These are phyloP conservation scores for Glomus cerebriforme DNA, from an alignment of 192 early-diverging fungal genomes.

Conservation along the genomic window DNA sequence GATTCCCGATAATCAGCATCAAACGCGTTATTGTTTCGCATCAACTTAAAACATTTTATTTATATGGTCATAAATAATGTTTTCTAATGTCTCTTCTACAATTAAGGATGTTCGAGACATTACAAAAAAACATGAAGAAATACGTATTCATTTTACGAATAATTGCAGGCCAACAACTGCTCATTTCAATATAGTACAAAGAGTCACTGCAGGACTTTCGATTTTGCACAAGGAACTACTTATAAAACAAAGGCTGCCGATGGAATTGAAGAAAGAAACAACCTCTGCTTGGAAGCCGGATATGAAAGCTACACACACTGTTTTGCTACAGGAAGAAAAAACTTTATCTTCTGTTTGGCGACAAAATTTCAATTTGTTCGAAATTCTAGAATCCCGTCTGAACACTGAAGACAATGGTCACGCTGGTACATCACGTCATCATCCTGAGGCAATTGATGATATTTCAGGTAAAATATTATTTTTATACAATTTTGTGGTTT, in stretches of 20 bases:
- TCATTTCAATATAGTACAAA: constrained; percentile 21
- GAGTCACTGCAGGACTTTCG: constrained; percentile 11
- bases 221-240: background rate
- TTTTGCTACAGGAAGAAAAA: no score
- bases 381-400: background rate
- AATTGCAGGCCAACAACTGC: constrained; percentile 17
- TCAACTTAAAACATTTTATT: background rate
- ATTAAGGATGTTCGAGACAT: background rate
- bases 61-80: no score
- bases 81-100: background rate
- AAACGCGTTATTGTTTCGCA: no score
- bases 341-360: background rate
- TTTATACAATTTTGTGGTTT: background rate
- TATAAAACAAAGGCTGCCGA: background rate
- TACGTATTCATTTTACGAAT: background rate
- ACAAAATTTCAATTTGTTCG: background rate
- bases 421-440: background rate
- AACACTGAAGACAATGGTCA: background rate
- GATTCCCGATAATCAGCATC: no score
- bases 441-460: background rate
- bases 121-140: background rate
- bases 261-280: background rate
- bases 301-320: no score
- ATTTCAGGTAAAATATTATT: background rate
- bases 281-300: no score